Evolutionary conservation across 2,329 filamentous ascomycete genomes (phyloP), one percentile per base, ranked within the genome.

Genomic region (Aschersonia sp.): DNA sequence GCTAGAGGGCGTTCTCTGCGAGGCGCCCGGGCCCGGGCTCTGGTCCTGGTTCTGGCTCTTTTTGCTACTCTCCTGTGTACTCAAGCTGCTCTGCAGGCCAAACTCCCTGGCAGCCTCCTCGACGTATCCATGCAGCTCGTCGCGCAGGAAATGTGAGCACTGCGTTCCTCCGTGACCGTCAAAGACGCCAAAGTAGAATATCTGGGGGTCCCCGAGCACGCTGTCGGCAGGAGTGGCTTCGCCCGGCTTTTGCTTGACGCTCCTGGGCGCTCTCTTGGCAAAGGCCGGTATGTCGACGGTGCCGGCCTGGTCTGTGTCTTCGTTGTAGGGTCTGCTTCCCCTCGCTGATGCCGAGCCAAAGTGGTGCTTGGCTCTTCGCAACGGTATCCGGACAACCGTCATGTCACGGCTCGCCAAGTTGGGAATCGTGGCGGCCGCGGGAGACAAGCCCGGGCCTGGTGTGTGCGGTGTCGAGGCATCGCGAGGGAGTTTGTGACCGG

Each of bases 141-240:
- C 86, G 49, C 81, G 76, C 54, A 97, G 65, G 56, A 95, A 97
- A 14, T 83, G 81, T 50, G 87, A 88, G 63, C 92, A 97, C 62
- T 95, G 85, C 22, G 71, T 76, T 22, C 92, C 92, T 8, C 92
- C 92, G 67, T 98, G 92, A 3, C 92, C 92, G 64, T 98, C 92
- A 59, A 97, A 98, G 1, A 97, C 81, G 1, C 79, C 89, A 72
- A 96, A 98, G 64, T 97, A 98, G 65, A 98, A 98, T 35, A 97
- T 83, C 61, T 97, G 90, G 1, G 90, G 90, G 60, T 97, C 90
- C 2, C 90, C 90, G 52, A 79, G 85, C 2, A 85, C 79, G 53
- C 82, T 85, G 49, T 86, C 85, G 5, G 87, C 86, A 8, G 73
- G 78, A 30, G 76, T 86, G 45, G 76, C 80, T 64, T 79, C 79